phyloP scores from a whole-genome alignment of 768 basidiomycete species.

The Pleurotus salmoneostramineus region DNA sequence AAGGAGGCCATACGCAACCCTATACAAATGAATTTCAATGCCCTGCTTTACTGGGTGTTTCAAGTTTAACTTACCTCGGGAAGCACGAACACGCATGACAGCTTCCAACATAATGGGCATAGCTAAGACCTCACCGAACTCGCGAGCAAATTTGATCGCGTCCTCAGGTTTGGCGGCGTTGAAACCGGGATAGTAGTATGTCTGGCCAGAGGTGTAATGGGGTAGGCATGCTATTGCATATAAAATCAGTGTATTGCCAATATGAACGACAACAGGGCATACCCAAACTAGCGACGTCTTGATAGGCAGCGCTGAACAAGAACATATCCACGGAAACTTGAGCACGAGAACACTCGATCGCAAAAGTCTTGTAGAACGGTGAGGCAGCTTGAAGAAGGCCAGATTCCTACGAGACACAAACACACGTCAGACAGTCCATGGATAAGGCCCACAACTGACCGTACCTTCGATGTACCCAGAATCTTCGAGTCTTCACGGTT shows the following conservation, averaged over 20 bases:
- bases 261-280: too few species aligned
- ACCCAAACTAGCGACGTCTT: constrained; percentile 94
- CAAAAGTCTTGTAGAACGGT: constrained; percentile 97
- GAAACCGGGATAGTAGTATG: constrained; percentile 98
- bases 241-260: too few species aligned
- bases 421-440: too few species aligned
- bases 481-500: constrained; percentile 96
- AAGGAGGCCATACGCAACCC: constrained; percentile 94
- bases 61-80: constrained; percentile 58
- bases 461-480: constrained; percentile 88
- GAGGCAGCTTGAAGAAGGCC: constrained; percentile 89
- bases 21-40: constrained; percentile 18
- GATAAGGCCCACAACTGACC: too few species aligned
- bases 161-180: constrained; percentile 93
- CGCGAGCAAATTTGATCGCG: constrained; percentile 96
- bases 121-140: constrained; percentile 90
- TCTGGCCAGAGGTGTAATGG: constrained; percentile 96
- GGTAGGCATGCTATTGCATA: constrained; percentile 93
- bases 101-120: constrained; percentile 96
- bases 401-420: too few species aligned
- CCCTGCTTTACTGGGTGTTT: constrained; percentile 1
- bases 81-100: constrained; percentile 97
- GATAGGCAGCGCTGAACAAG: constrained; percentile 90
- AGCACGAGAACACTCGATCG: constrained; percentile 95
- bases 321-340: constrained; percentile 99